Base-by-base conservation (phyloP, 164 flowering plant genomes). In the Annona cherimola region DNA sequence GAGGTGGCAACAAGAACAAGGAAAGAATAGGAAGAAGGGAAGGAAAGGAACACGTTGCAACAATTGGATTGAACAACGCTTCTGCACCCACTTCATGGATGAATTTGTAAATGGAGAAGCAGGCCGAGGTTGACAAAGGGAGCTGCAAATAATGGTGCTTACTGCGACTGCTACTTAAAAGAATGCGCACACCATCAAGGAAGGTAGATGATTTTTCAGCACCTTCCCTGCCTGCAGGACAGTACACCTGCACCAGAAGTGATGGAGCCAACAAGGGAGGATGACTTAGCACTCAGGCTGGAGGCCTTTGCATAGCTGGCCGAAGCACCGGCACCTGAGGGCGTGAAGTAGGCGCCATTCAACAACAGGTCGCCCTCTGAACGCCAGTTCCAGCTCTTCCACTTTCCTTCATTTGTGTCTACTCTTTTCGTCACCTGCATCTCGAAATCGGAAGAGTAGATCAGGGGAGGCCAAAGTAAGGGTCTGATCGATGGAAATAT, bases 341-440 rank as follows among this genome's bases (percentile, higher is more conserved):
- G 83, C 42, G 91, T 90, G 86, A 95, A 95, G 81, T 87, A 95
- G 19, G 99, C 99, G 16, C 97, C 99, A 70, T 95, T 95, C 63
- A 90, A 76, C 77, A 95, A 16, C 75, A 93, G 45, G 77, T 95
- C 99, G n/a, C 98, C 98, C 70, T 88, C 94, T 18, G 98, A 92
- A 57, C 97, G 90, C 98, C 98, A 94, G 70, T 94, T 90, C 97
- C 98, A 92, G 70, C 75, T 64, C 77, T 86, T 87, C 98, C 98
- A 91, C 66, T 57, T 54, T 14, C 80, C 50, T 18, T 69, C 26
- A 42, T 76, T 67, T 0, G 96, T 87, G 1, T 86, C 89, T 54
- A 95, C 93, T 71, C 99, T 91, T 84, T 91, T 95, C 2, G 99
- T 93, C 68, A 94, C 98, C 98, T 94, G 86, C 57, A 26, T 43